Evolutionary conservation across 805 yeast species (phyloP), one percentile per base, ranked within the genome.

Genomic region (Hanseniaspora pseudoguilliermondii): DNA sequence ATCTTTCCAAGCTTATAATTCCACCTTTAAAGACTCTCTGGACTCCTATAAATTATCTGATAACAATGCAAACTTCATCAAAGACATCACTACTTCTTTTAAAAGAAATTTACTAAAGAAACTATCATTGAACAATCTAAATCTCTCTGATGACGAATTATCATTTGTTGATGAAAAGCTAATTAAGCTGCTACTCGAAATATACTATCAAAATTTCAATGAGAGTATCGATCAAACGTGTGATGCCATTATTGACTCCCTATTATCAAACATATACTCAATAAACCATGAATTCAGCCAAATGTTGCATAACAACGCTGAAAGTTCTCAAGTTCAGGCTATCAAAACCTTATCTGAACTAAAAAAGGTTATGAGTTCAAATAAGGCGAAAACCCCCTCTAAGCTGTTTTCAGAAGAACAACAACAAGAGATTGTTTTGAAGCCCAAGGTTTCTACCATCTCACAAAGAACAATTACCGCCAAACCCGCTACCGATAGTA

Each of bases 1-100:
- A 58, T 57, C 68, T 42, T 64, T 69, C n/a, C 61, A 63, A 34
- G 69, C 66, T 50, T 69, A 70, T 68, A 66, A 66, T 23, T 6
- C 42, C 3, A 35, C 38, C 10, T 46, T 56, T 2, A 56, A 51
- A 51, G 52, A 50, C 6, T 18, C 34, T 6, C 16, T 56, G 25
- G 58, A 50, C 3, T 27, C 41, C 1, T 40, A 46, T 35, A 43
- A 44, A 21, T 18, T 32, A 10, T 13, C 11, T 1, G 18, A 48
- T 9, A 20, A 18, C 5, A 20, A 20, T 21, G 13, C 9, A 35
- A 25, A 41, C 29, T 47, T 47, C 21, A 34, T 47, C 13, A 36
- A 35, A 5, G 32, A 47, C 8, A 49, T 42, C 9, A 36, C 39
- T 27, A 29, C 21, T 9, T 35, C 18, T 2, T 39, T 44, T 13